Base-by-base conservation (phyloP, 371 early-diverging fungal genomes). In the Conidiobolus incongruus region DNA sequence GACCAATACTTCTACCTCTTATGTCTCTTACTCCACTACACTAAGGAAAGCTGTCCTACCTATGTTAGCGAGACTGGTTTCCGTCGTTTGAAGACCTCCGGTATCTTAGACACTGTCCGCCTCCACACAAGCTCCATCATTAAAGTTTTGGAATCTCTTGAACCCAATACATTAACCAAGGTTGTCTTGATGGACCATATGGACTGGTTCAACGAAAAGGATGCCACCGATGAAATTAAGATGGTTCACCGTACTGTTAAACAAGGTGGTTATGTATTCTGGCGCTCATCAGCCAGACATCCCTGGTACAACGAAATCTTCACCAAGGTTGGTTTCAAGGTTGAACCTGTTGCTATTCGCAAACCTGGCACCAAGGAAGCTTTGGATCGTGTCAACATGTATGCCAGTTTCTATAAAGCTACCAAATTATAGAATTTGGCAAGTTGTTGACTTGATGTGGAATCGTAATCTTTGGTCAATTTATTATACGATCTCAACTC, bases 151-250 rank as follows among this genome's bases (percentile, higher is more conserved):
- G 47, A 50, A 5, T 55, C 54, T 15, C 48, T 77, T 46, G 54
- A 55, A 12, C 59, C 63, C 11, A 66, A 69, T n/a, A 76, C 79
- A 49, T 54, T 86, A 24, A 75, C 77, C 35, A 70, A 73, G 26
- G 66, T 78, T 12, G 75, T 83, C 10, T 59, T 82, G 11, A 86
- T 86, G 84, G 87, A 86, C 53, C 87, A 86, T 52, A 71, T 86
- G 69, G 84, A 86, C 51, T 83, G 87, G 87, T 81, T 81, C 52
- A 58, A 65, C 24, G 54, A 59, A 8, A 54, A 68, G 30, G 65
- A 70, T 38, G 70, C 67, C 30, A 67, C 72, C 29, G 60, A 62
- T 5, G 83, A 86, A 55, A 72, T 81, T 33, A 45, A 17, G 16
- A 70, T 72, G 24, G 71, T 83, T 50, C 63, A 68, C 5, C 56